Evolutionary conservation across 352 stramenopile species (phyloP).

Genomic region (Phytophthora brassicae): DNA sequence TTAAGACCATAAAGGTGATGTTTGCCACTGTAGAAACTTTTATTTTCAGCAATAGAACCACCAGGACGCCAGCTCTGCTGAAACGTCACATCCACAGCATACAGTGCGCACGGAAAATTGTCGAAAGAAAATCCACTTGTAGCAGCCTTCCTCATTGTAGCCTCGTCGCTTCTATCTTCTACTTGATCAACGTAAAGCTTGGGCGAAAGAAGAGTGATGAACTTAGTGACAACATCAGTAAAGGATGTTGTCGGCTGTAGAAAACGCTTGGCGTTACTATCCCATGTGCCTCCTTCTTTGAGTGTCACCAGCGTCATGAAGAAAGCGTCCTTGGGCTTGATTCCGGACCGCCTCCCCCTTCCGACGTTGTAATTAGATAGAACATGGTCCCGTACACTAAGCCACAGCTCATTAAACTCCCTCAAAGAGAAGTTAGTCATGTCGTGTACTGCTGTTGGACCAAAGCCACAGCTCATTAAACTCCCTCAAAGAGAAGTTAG

Average conservation of each 20-base stretch:
- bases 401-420: neutral
- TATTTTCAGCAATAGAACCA: neutral
- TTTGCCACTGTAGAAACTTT: neutral
- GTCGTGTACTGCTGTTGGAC: neutral
- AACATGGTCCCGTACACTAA: neutral
- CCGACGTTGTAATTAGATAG: neutral
- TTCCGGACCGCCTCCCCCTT: neutral
- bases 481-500: neutral
- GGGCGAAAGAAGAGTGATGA: neutral
- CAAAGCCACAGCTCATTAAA: too few relatives aligned
- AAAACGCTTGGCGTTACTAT: neutral
- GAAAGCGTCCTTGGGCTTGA: slow-evolving; percentile 5
- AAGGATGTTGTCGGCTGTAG: neutral
- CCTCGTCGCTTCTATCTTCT: neutral
- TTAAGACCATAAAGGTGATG: slow-evolving; percentile 4
- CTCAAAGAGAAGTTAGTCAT: too few relatives aligned
- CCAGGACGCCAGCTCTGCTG: neutral
- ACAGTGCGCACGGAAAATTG: slow-evolving; percentile 2
- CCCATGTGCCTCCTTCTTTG: neutral
- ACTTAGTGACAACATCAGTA: neutral
- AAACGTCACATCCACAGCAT: slow-evolving; percentile 5
- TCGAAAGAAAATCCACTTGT: neutral
- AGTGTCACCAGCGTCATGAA: slow-evolving; percentile 10
- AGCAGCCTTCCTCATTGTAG: neutral
- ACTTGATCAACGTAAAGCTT: slow-evolving; percentile 1